Evolutionary conservation across 768 basidiomycete genomes (phyloP).

Genomic region (Amanita pallidorosea): DNA sequence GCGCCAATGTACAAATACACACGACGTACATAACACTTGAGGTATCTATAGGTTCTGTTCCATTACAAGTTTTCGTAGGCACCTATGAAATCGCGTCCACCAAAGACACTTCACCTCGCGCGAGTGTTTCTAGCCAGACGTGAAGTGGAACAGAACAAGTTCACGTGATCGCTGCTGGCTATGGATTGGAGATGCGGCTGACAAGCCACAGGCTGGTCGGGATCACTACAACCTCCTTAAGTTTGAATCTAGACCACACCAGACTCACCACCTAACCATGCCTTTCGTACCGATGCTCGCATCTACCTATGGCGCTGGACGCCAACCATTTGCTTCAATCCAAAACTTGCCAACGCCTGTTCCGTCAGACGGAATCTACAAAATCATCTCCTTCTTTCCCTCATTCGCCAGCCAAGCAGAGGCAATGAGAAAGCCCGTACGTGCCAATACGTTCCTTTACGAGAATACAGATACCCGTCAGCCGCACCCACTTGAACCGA

Average conservation of each 20-base stretch:
- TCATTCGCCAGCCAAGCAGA: not conserved
- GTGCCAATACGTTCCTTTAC: not conserved
- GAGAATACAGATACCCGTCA: not conserved
- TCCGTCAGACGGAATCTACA: not conserved
- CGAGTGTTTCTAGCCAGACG: not conserved
- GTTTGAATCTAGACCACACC: not conserved
- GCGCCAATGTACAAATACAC: too few relatives aligned
- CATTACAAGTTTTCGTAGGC: too few relatives aligned
- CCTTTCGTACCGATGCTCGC: not conserved
- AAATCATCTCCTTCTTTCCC: not conserved
- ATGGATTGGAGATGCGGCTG: not conserved
- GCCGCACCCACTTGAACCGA: not conserved
- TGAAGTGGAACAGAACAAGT: not conserved
- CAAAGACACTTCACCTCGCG: not conserved
- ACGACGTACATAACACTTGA: too few relatives aligned
- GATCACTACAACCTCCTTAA: not conserved
- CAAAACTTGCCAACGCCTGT: not conserved
- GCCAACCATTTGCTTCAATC: constrained; percentile 1
- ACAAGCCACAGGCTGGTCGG: not conserved
- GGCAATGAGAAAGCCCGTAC: not conserved
- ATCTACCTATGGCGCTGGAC: not conserved
- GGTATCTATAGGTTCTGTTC: too few relatives aligned
- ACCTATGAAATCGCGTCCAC: too few relatives aligned
- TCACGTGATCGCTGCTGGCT: not conserved
- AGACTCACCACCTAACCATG: not conserved